These are phyloP conservation scores for Cucumis hystrix DNA, from an alignment of 306 rosid genomes.

Conservation along the genomic window DNA sequence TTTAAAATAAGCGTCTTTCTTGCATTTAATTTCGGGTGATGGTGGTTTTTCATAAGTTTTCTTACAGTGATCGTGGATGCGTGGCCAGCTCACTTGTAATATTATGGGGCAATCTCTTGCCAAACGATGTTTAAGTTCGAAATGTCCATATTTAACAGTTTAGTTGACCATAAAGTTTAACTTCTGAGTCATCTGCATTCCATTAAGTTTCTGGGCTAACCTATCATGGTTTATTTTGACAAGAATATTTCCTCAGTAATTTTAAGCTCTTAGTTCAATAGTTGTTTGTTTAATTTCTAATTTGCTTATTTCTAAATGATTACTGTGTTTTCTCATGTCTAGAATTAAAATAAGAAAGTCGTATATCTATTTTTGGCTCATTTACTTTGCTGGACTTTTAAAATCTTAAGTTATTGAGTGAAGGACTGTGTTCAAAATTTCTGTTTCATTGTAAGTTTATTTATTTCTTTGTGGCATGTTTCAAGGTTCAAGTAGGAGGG, in stretches of 20 bases:
- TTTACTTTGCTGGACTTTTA: neutral
- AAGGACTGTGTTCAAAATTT: neutral
- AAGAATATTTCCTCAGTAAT: neutral
- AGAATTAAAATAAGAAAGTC: neutral
- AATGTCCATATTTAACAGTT: neutral
- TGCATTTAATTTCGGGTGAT: neutral
- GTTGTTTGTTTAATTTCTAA: neutral
- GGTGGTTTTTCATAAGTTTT: neutral
- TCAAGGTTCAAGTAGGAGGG: constrained; percentile 84
- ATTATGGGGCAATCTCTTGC: neutral
- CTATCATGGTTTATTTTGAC: neutral
- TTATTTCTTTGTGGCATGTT: neutral
- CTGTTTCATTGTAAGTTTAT: neutral
- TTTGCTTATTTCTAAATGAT: neutral
- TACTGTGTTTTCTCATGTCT: neutral
- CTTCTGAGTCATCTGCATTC: neutral
- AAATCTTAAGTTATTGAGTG: neutral
- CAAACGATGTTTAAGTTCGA: neutral
- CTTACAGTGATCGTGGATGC: neutral
- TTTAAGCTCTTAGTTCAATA: neutral
- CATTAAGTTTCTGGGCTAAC: neutral
- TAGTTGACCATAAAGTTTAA: neutral
- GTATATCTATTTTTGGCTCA: neutral
- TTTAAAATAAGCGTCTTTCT: neutral
- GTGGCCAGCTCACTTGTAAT: neutral